Percentiles rank a stretch among this genome's conserved stretches.
phyloP scores from a whole-genome alignment of 768 basidiomycete species.

The Russula lepida region DNA sequence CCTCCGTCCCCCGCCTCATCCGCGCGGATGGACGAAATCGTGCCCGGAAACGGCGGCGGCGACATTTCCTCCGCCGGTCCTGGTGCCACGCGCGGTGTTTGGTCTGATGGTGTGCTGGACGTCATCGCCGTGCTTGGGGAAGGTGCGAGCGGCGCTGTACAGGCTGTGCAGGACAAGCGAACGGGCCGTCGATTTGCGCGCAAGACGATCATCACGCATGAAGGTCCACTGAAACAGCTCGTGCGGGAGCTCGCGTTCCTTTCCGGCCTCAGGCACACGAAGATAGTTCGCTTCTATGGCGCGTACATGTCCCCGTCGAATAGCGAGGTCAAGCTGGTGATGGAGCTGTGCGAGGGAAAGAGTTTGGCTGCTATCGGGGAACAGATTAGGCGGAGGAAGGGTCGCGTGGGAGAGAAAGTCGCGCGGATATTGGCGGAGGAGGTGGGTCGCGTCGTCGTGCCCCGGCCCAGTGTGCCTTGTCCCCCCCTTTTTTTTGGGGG shows the following conservation, averaged over 20 bases:
- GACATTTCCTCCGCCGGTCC: not conserved
- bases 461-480: constrained; percentile 27
- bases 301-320: constrained; percentile 74
- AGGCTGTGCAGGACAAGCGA: constrained; percentile 74
- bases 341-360: constrained; percentile 77
- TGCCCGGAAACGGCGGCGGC: not conserved
- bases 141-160: constrained; percentile 86
- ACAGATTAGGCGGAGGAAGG: constrained; percentile 62
- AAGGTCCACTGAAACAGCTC: constrained; percentile 81
- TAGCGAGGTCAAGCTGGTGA: constrained; percentile 83
- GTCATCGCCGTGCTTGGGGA: constrained; percentile 70
- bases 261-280: constrained; percentile 64
- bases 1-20: not conserved
- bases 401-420: constrained; percentile 69
- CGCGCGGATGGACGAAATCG: not conserved
- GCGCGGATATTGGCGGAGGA: constrained; percentile 83
- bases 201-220: constrained; percentile 80
- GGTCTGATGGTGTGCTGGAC: constrained; percentile 59
- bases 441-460: too few species aligned
- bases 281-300: constrained; percentile 82
- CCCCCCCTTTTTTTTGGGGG: not conserved
- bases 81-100: constrained; percentile 23
- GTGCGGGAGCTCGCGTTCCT: constrained; percentile 82
- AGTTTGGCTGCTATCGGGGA: constrained; percentile 78
- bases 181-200: constrained; percentile 75